phyloP scores from a whole-genome alignment of 2,329 filamentous ascomycete genomes.

The Trichoderma sp. region DNA sequence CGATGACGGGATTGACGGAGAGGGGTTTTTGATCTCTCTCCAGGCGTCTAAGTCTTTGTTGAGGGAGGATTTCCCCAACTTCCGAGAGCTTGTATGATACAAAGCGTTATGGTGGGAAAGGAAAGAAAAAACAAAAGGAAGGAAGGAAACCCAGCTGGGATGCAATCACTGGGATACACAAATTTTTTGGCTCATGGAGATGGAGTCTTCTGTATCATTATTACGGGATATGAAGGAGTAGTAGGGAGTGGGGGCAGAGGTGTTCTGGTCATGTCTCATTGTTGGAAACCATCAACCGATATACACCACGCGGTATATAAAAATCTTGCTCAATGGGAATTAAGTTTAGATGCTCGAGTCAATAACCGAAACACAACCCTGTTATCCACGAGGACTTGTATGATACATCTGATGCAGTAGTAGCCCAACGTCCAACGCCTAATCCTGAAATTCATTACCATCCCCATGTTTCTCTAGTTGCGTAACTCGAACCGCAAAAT shows the following conservation, averaged over 20 bases:
- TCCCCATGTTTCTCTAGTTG: slow-evolving; percentile 4
- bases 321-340: slow-evolving; percentile 19
- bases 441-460: slow-evolving; percentile 18
- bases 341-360: slow-evolving; percentile 13
- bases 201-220: slow-evolving; percentile 14
- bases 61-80: not conserved
- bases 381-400: slow-evolving; percentile 1
- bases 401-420: slow-evolving; percentile 14
- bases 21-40: not conserved
- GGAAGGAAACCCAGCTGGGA: not conserved
- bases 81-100: slow-evolving; percentile 2
- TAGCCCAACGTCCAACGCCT: slow-evolving; percentile 20
- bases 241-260: not conserved
- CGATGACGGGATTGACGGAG: not conserved
- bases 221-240: not conserved
- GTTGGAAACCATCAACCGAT: not conserved
- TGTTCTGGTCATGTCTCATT: not conserved
- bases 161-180: not conserved
- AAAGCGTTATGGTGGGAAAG: not conserved
- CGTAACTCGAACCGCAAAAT: slow-evolving; percentile 23
- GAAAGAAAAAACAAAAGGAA: not conserved
- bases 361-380: not conserved
- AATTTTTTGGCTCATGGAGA: not conserved
- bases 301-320: not conserved
- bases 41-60: not conserved